A percentile compares a stretch with the other conserved stretches of the same genome.
Conservation (phyloP, 1,139 yeast genomes). For the Yamadazyma triangularis region DNA sequence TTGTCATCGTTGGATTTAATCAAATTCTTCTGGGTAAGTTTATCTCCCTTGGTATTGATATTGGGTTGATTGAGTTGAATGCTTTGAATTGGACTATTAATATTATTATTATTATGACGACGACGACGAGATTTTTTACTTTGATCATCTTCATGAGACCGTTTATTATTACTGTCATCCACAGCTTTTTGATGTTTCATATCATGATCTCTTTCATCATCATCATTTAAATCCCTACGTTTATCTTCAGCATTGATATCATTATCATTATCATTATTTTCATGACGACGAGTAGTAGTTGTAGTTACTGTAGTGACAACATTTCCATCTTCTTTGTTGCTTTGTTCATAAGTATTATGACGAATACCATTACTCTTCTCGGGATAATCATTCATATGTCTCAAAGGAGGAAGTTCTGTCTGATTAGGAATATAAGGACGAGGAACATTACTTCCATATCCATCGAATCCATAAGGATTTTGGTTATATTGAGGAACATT, state of each 20-base stretch:
- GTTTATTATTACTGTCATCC: slow-evolving; percentile 7
- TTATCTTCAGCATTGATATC: slow-evolving; percentile 3
- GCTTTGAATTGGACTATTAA: not conserved
- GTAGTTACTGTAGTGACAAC: slow-evolving; percentile 12
- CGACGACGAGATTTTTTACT: not conserved
- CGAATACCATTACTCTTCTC: not conserved
- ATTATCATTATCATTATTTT: slow-evolving; percentile 2
- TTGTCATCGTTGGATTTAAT: slow-evolving; percentile 1
- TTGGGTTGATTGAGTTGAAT: not conserved
- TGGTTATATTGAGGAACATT: no score
- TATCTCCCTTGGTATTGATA: not conserved
- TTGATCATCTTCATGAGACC: no score
- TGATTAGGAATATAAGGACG: not conserved
- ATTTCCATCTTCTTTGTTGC: slow-evolving; percentile 3
- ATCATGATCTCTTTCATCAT: slow-evolving; percentile 3
- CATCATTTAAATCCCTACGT: slow-evolving; percentile 2
- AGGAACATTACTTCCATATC: no score
- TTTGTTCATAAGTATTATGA: not conserved
- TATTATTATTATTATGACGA: no score
- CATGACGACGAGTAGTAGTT: slow-evolving; percentile 10
- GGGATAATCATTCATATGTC: not conserved
- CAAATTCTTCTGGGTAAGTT: slow-evolving; percentile 1
- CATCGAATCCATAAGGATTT: no score
- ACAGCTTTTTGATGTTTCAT: slow-evolving; percentile 9
- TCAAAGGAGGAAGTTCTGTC: slow-evolving; percentile 1